phyloP scores from a whole-genome alignment of 2,329 filamentous ascomycete species.

The Biscogniauxia mediterranea region DNA sequence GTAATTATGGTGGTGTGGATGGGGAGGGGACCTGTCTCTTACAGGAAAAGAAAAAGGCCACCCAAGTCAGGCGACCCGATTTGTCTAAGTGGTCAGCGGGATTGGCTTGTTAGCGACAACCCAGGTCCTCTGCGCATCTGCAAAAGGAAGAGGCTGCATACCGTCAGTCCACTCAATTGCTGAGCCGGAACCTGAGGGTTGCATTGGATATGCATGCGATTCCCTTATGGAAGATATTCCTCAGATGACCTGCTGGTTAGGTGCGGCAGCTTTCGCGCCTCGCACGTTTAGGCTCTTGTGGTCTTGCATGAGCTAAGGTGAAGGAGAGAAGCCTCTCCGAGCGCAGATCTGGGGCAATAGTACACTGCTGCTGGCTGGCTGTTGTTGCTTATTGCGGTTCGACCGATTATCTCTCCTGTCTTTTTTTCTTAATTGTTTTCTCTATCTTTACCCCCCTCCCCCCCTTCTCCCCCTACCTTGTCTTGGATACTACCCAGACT shows the following conservation, averaged over 20 bases:
- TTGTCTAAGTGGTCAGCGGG: conserved; percentile 32
- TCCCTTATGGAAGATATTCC: conserved; percentile 28
- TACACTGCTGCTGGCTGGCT: conserved; percentile 9
- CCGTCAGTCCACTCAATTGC: conserved; percentile 31
- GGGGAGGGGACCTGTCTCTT: not conserved
- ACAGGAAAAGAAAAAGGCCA: conserved; percentile 15
- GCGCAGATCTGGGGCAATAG: conserved; percentile 19
- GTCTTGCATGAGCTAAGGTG: conserved; percentile 23
- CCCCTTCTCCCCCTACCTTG: not conserved
- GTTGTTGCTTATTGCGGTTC: conserved; percentile 11
- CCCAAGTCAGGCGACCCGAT: conserved; percentile 35
- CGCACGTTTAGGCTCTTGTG: conserved; percentile 20
- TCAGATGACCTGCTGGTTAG: conserved; percentile 31
- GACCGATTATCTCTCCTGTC: conserved; percentile 13
- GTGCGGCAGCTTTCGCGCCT: conserved; percentile 22
- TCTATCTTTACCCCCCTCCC: not conserved
- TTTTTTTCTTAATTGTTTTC: no score
- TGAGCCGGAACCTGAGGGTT: conserved; percentile 31
- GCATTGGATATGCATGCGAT: conserved; percentile 31
- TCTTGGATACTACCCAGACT: not conserved
- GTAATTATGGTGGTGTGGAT: conserved; percentile 20
- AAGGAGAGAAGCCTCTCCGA: conserved; percentile 23
- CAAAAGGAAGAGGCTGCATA: conserved; percentile 32
- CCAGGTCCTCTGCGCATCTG: conserved; percentile 31
- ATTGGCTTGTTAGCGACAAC: conserved; percentile 31